These are phyloP conservation scores for Pulveroboletus sp. DNA, from an alignment of 768 basidiomycete species.

Conservation along the genomic window DNA sequence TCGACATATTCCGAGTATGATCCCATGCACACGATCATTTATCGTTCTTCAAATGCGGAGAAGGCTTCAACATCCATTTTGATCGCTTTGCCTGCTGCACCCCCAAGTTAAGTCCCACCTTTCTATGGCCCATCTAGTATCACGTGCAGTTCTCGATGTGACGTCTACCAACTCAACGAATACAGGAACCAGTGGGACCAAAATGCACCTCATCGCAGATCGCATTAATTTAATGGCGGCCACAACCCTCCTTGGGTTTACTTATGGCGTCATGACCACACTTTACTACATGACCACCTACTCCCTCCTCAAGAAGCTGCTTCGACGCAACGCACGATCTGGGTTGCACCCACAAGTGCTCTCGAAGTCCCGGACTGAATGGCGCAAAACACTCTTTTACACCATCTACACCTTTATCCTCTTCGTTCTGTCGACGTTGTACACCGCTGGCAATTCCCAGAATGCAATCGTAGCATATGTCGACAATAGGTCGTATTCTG, in stretches of 20 bases:
- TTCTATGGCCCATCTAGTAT: constrained; percentile 4
- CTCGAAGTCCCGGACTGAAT: not conserved
- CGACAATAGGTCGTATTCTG: constrained; percentile 25
- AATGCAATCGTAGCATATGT: constrained; percentile 27
- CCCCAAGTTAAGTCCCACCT: constrained; percentile 3
- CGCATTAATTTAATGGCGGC: constrained; percentile 23
- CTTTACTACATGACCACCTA: constrained; percentile 19
- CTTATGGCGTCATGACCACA: constrained; percentile 19
- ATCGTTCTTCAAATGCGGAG: constrained; percentile 12
- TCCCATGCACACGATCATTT: constrained; percentile 26
- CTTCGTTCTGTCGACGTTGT: constrained; percentile 27
- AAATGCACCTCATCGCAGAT: constrained; percentile 13
- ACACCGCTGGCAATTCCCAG: constrained; percentile 26
- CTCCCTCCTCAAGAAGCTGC: constrained; percentile 18
- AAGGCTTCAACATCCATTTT: constrained; percentile 11
- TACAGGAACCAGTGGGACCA: constrained; percentile 2
- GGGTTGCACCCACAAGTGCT: constrained; percentile 6
- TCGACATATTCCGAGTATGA: constrained; percentile 1
- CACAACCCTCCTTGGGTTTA: constrained; percentile 20
- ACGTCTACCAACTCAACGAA: constrained; percentile 7
- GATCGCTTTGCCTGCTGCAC: constrained; percentile 6
- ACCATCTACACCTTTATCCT: constrained; percentile 23
- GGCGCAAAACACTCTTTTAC: constrained; percentile 24
- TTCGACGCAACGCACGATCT: constrained; percentile 3
- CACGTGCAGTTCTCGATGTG: constrained; percentile 5